phyloP scores from a whole-genome alignment of 139 green algal species.

The Chlorella sp. region DNA sequence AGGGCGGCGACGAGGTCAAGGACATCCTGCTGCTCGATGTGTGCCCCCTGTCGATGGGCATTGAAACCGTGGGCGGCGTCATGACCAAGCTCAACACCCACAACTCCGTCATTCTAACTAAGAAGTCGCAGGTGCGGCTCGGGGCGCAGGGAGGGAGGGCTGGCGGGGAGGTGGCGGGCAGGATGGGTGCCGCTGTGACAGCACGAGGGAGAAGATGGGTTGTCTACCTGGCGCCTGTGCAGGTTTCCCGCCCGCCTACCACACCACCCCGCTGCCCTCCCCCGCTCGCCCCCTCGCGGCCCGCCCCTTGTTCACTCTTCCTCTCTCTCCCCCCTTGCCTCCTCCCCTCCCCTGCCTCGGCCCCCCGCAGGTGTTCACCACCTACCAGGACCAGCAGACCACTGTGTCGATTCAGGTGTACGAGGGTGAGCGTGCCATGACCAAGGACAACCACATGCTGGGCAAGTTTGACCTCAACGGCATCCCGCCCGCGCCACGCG shows the following conservation, averaged over 20 bases:
- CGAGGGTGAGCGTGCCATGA: conserved; percentile 93
- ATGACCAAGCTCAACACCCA: conserved; percentile 96
- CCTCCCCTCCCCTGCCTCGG: neutral
- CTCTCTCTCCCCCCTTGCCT: too few relatives aligned
- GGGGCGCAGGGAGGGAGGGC: too few relatives aligned
- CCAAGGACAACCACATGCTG: conserved; percentile 95
- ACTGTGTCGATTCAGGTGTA: conserved; percentile 92
- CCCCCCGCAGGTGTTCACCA: conserved; percentile 87
- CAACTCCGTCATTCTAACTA: conserved; percentile 95
- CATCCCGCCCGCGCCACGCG: conserved; percentile 88
- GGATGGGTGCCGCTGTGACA: too few relatives aligned
- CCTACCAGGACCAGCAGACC: conserved; percentile 97
- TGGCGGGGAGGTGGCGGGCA: too few relatives aligned
- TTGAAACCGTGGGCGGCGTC: conserved; percentile 91
- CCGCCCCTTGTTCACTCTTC: too few relatives aligned
- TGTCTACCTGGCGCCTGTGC: too few relatives aligned
- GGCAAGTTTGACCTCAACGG: conserved; percentile 92
- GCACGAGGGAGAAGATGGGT: too few relatives aligned
- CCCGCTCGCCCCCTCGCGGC: too few relatives aligned
- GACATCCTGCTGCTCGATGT: conserved; percentile 93
- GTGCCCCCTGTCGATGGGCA: conserved; percentile 90
- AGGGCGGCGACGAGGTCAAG: conserved; percentile 76
- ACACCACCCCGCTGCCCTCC: neutral
- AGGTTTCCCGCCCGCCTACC: too few relatives aligned
- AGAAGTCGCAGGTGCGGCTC: conserved; percentile 89